Evolutionary conservation across 2,329 filamentous ascomycete species (phyloP), one percentile per base, ranked within the genome.

Genomic region (Aulographum hederae): DNA sequence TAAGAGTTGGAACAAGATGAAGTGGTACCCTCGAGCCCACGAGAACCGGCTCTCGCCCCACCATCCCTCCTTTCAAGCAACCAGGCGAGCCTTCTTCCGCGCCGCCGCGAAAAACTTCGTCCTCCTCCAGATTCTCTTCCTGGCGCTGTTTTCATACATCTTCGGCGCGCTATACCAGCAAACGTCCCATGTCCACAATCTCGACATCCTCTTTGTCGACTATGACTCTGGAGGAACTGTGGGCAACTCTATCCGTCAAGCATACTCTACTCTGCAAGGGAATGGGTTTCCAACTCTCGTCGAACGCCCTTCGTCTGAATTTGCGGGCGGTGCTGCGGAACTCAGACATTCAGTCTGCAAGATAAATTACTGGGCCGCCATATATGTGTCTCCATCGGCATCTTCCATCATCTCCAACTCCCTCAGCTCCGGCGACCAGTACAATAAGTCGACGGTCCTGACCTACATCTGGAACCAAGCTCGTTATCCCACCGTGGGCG

Each of bases 391-490:
- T 6, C 6, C 28, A 21, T 51, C 51, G 28, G 56, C 59, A 1
- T 59, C 57, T 0, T 37, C 39, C 3, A 44, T 46, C 4, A 44
- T 64, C 2, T 33, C 42, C 12, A 43, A 46, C 10, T 57, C 56
- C 0, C 37, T 62, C 4, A 30, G 43, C 2, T 44, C 49, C 3
- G 47, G 48, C 2, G 34, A 43, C 4, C 37, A 35, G 0, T 62
- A 61, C 40, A 45, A 60, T 31, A 32, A 41, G 4, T 38, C 35
- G 18, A 34, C 54, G 31, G 46, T 54, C 3, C 36, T 63, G 2
- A 51, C 47, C 5, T 53, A 54, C 26, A 43, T 61, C 34, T 63
- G 57, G 56, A 62, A 62, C 37, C 51, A 58, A 37, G 57, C 54
- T 5, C 51, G 54, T 6, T 63, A 63, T 39, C 40, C 58, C 0